Percentiles rank a stretch among this genome's conserved stretches.
phyloP scores from a whole-genome alignment of 2,329 filamentous ascomycete genomes.

The Nakataea oryzae region DNA sequence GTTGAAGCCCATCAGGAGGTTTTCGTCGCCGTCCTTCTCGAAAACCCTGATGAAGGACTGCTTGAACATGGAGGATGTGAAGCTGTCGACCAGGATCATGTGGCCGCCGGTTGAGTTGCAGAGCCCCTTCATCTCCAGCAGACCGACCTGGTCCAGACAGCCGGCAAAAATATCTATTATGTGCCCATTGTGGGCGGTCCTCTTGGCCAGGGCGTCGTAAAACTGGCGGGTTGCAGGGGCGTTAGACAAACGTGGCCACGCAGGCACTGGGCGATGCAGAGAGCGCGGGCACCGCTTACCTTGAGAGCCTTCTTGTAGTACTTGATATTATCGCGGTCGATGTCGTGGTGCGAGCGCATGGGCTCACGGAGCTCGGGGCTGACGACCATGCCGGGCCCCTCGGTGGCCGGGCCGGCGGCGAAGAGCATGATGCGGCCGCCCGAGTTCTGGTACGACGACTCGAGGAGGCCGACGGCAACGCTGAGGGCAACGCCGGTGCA shows the following conservation, averaged over 20 bases:
- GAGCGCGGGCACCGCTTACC: slow-evolving; percentile 33
- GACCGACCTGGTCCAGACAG: slow-evolving; percentile 91
- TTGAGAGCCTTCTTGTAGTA: slow-evolving; percentile 99
- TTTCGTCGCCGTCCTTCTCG: slow-evolving; percentile 91
- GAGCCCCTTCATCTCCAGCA: slow-evolving; percentile 96
- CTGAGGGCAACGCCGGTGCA: slow-evolving; percentile 96
- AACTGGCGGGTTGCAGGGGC: slow-evolving; percentile 42
- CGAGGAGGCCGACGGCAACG: slow-evolving; percentile 83
- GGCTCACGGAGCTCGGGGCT: slow-evolving; percentile 91
- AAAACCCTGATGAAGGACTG: slow-evolving; percentile 96
- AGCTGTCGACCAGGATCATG: slow-evolving; percentile 97
- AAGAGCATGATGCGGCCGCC: slow-evolving; percentile 97
- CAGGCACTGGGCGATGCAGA: slow-evolving; percentile 4
- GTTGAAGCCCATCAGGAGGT: slow-evolving; percentile 96
- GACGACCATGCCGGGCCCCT: slow-evolving; percentile 94
- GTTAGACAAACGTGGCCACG: too few species aligned
- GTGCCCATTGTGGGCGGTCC: slow-evolving; percentile 91
- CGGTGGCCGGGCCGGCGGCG: slow-evolving; percentile 85
- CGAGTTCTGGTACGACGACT: slow-evolving; percentile 91
- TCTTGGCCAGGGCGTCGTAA: slow-evolving; percentile 88
- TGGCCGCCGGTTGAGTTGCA: slow-evolving; percentile 94
- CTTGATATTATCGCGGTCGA: slow-evolving; percentile 97
- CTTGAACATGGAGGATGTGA: slow-evolving; percentile 98
- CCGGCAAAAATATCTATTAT: slow-evolving; percentile 97
- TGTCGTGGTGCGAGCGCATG: slow-evolving; percentile 96